Conservation (phyloP, 1,284 basidiomycete species). For the Apiotrichum mycotoxinovorans region DNA sequence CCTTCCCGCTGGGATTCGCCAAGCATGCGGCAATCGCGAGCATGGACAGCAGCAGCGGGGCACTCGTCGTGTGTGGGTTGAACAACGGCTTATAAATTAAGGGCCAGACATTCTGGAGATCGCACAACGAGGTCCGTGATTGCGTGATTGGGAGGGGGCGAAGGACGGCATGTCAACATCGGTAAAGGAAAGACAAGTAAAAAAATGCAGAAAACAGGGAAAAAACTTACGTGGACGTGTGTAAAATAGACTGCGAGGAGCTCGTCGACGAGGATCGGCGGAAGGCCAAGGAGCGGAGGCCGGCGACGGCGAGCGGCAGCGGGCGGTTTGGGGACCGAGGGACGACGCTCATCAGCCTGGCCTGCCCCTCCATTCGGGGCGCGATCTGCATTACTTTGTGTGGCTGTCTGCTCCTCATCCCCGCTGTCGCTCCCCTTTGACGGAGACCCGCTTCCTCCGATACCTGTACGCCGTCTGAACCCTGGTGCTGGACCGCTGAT, state of each 20-base stretch:
- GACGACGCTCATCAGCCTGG: background rate
- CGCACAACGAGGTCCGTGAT: background rate
- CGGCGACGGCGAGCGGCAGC: constrained; percentile 9
- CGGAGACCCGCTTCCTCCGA: constrained; percentile 5
- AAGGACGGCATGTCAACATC: background rate
- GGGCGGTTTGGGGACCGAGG: background rate
- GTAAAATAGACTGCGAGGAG: constrained; percentile 43
- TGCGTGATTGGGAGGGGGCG: background rate
- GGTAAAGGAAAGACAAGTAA: no score
- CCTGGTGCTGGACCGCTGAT: constrained; percentile 17
- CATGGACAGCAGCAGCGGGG: constrained; percentile 41
- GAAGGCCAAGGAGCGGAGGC: constrained; percentile 25
- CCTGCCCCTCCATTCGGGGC: background rate
- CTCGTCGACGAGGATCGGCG: constrained; percentile 29
- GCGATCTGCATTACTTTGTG: background rate
- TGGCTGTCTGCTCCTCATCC: background rate
- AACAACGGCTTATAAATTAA: constrained; percentile 47
- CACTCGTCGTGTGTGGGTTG: constrained; percentile 32
- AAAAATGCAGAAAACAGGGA: constrained; percentile 5
- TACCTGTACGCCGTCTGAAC: constrained; percentile 10
- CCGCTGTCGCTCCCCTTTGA: background rate
- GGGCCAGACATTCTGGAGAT: constrained; percentile 44
- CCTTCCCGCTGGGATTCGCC: constrained; percentile 56
- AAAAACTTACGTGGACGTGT: constrained; percentile 35
- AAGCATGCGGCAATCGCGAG: constrained; percentile 41